phyloP scores from a whole-genome alignment of 306 rosid species.

The Vicia villosa region DNA sequence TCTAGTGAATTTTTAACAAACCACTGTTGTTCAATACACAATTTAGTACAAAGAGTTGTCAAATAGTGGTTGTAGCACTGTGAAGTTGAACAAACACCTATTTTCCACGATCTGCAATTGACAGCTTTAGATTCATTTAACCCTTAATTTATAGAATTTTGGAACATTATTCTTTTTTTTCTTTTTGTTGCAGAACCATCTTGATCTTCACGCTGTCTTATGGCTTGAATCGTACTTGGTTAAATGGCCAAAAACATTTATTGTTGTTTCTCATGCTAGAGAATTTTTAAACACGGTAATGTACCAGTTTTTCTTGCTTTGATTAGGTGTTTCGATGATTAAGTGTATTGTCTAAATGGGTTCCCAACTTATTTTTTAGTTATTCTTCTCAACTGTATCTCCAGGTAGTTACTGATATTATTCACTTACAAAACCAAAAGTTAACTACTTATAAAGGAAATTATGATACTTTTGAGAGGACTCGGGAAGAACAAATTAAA shows the following conservation, averaged over 20 bases:
- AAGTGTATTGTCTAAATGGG: slow-evolving; percentile 17
- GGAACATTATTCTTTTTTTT: slow-evolving; percentile 8
- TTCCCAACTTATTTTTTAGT: slow-evolving; percentile 17
- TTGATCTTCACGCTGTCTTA: slow-evolving; percentile 98
- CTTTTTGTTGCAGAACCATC: slow-evolving; percentile 81
- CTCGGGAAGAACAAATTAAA: slow-evolving; percentile 82
- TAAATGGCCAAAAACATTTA: slow-evolving; percentile 96
- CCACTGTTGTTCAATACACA: not conserved
- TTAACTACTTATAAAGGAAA: slow-evolving; percentile 73
- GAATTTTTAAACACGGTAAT: slow-evolving; percentile 95
- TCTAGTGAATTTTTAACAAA: not conserved
- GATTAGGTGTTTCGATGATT: slow-evolving; percentile 11
- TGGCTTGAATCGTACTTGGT: slow-evolving; percentile 92
- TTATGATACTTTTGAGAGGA: slow-evolving; percentile 93
- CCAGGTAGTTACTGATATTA: slow-evolving; percentile 92
- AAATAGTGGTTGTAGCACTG: not conserved
- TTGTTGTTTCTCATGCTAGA: slow-evolving; percentile 98
- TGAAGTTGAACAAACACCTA: not conserved
- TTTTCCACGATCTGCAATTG: not conserved
- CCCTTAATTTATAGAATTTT: slow-evolving; percentile 27
- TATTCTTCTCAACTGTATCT: slow-evolving; percentile 33
- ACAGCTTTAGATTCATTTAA: slow-evolving; percentile 1
- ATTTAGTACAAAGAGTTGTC: not conserved
- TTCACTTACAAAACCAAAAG: slow-evolving; percentile 88
- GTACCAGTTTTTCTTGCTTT: slow-evolving; percentile 18